Evolutionary conservation across 345 rosid species (phyloP).

Genomic region (Sisymbrium altissimum): DNA sequence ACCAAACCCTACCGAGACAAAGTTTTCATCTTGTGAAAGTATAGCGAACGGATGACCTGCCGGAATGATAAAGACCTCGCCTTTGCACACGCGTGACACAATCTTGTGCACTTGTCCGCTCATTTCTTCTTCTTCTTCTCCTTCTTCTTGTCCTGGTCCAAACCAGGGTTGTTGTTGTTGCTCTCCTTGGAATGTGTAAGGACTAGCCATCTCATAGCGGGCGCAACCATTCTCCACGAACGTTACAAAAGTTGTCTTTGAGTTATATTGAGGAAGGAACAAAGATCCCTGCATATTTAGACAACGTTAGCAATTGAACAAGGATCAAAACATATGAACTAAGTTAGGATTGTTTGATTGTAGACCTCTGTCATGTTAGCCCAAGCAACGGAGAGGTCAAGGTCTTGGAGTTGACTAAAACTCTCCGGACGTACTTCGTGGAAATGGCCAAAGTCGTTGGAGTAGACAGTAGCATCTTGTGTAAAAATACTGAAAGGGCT

Average conservation of each 20-base stretch:
- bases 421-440: constrained; percentile 38
- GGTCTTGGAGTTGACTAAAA: constrained; percentile 39
- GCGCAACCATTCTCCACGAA: constrained; percentile 44
- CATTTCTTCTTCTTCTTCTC: constrained; percentile 16
- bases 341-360: background rate
- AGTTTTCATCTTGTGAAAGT: constrained; percentile 25
- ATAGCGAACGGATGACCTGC: constrained; percentile 47
- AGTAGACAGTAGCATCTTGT: constrained; percentile 38
- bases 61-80: constrained; percentile 45
- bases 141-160: constrained; percentile 1
- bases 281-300: constrained; percentile 33
- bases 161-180: constrained; percentile 1
- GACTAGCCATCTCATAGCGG: constrained; percentile 52
- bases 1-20: constrained; percentile 40
- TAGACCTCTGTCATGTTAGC: constrained; percentile 39
- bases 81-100: constrained; percentile 36
- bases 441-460: constrained; percentile 44
- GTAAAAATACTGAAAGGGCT: constrained; percentile 39
- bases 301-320: background rate
- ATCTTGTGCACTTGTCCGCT: constrained; percentile 33
- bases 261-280: constrained; percentile 49
- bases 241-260: constrained; percentile 32
- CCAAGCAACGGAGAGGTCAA: constrained; percentile 27
- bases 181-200: constrained; percentile 23
- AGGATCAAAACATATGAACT: background rate